These are phyloP conservation scores for Jatropha podagrica DNA, from an alignment of 441 rosid genomes.

Conservation along the genomic window DNA sequence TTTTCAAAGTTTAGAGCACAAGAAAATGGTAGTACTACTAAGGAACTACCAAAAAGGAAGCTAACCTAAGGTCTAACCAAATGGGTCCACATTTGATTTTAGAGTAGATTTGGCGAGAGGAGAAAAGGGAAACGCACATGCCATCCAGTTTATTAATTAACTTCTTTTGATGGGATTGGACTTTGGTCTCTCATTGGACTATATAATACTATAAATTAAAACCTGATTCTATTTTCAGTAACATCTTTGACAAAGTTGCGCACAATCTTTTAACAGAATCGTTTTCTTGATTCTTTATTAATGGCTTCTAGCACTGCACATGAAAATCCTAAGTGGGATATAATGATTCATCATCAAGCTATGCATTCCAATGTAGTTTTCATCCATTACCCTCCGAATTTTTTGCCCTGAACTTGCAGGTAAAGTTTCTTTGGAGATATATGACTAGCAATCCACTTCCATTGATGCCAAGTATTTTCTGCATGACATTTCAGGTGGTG, in stretches of 20 bases:
- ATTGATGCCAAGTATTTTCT: too few species aligned
- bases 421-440: too few species aligned
- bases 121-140: slow-evolving; percentile 33
- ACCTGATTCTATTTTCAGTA: slow-evolving; percentile 3
- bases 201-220: neutral
- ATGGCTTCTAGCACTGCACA: slow-evolving; percentile 19
- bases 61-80: neutral
- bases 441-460: too few species aligned
- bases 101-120: neutral
- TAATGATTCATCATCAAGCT: neutral
- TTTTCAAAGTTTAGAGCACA: neutral
- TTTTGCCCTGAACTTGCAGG: neutral
- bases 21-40: neutral
- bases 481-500: too few species aligned
- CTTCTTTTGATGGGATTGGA: slow-evolving; percentile 31
- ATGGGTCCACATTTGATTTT: slow-evolving; percentile 25
- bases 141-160: slow-evolving; percentile 19
- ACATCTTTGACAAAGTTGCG: slow-evolving; percentile 23
- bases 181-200: slow-evolving; percentile 10
- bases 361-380: too few species aligned
- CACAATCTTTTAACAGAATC: slow-evolving; percentile 7
- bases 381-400: neutral
- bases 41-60: neutral
- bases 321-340: neutral
- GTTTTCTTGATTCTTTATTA: slow-evolving; percentile 15